phyloP scores from a whole-genome alignment of 805 yeast species.

The Peterozyma toletana region DNA sequence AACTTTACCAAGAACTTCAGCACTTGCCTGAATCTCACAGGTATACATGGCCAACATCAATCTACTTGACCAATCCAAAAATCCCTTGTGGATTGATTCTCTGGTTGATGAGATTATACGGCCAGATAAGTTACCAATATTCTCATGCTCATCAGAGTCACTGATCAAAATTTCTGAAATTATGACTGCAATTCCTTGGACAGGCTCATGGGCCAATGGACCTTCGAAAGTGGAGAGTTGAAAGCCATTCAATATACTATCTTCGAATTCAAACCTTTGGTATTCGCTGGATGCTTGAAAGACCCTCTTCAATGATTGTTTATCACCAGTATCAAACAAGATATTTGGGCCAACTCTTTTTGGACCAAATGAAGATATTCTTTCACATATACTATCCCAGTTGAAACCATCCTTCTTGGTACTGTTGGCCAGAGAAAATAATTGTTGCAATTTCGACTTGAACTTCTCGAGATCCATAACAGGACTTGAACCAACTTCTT shows the following conservation, averaged over 20 bases:
- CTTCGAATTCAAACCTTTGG: slow-evolving; percentile 37
- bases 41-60: slow-evolving; percentile 87
- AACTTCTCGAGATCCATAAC: slow-evolving; percentile 22
- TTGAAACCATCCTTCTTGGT: slow-evolving; percentile 17
- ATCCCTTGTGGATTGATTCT: slow-evolving; percentile 62
- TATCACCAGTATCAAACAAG: slow-evolving; percentile 46
- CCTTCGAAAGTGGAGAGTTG: slow-evolving; percentile 80
- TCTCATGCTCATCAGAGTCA: slow-evolving; percentile 20
- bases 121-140: slow-evolving; percentile 51
- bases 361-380: slow-evolving; percentile 69
- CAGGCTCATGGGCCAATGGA: slow-evolving; percentile 81
- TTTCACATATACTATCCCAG: slow-evolving; percentile 23
- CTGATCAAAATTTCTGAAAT: slow-evolving; percentile 30
- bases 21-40: slow-evolving; percentile 91
- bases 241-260: slow-evolving; percentile 73
- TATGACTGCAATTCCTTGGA: slow-evolving; percentile 69
- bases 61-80: slow-evolving; percentile 82
- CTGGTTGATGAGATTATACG: slow-evolving; percentile 67
- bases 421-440: slow-evolving; percentile 19
- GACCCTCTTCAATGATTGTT: slow-evolving; percentile 18
- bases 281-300: slow-evolving; percentile 4
- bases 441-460: slow-evolving; percentile 21
- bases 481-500: slow-evolving; percentile 10
- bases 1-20: slow-evolving; percentile 92
- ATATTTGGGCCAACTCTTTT: slow-evolving; percentile 70